Evolutionary conservation across 2,329 filamentous ascomycete species (phyloP).

Genomic region (Cryphonectria nitschkei): DNA sequence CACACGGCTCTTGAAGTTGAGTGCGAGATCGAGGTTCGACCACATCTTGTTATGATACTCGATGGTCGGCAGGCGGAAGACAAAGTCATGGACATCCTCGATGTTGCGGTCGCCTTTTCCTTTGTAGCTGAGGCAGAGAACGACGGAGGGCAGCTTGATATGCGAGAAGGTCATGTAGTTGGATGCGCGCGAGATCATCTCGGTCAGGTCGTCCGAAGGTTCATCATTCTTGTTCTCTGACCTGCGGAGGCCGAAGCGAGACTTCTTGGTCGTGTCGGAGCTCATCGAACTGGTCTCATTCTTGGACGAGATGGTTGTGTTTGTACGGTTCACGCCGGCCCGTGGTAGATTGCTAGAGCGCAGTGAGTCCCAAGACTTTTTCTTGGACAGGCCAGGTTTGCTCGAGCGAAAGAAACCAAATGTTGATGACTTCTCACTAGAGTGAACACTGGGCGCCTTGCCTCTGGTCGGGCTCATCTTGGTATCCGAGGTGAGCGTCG

Average conservation of each 20-base stretch:
- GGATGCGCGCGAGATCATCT: constrained; percentile 94
- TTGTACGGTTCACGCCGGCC: constrained; percentile 50
- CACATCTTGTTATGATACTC: constrained; percentile 99
- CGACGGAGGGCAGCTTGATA: constrained; percentile 92
- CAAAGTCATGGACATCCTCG: constrained; percentile 95
- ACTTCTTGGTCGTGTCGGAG: constrained; percentile 50
- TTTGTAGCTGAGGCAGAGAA: constrained; percentile 94
- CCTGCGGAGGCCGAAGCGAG: constrained; percentile 60
- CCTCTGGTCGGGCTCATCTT: constrained; percentile 41
- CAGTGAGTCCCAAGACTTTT: constrained; percentile 61
- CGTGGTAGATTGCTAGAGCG: constrained; percentile 46
- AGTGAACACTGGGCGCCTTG: constrained; percentile 55
- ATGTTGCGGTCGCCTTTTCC: constrained; percentile 94
- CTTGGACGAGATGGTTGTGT: constrained; percentile 50
- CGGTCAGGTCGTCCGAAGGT: constrained; percentile 84
- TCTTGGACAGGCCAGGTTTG: constrained; percentile 52
- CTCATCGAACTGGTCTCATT: constrained; percentile 41
- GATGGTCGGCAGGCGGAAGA: constrained; percentile 90
- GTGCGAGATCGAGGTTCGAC: constrained; percentile 93
- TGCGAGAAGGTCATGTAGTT: constrained; percentile 98
- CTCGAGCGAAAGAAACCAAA: constrained; percentile 58
- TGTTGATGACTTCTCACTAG: constrained; percentile 48
- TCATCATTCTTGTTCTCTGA: constrained; percentile 57
- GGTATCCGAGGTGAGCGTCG: constrained; percentile 71
- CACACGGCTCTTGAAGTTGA: constrained; percentile 92